phyloP scores from a whole-genome alignment of 2,329 filamentous ascomycete genomes.

The Alternaria ventricosa region DNA sequence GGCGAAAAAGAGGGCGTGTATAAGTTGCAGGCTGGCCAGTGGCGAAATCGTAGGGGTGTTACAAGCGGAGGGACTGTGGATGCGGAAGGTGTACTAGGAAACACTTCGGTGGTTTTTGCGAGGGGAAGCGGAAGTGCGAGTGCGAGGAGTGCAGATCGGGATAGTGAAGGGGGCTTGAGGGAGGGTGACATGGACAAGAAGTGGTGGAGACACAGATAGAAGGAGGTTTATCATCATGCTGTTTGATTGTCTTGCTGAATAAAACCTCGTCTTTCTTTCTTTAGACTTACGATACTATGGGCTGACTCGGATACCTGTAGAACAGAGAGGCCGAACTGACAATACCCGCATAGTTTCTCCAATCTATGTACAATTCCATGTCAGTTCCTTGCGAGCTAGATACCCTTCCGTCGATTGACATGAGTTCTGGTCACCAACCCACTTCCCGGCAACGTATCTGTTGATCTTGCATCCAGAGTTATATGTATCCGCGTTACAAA shows the following conservation, averaged over 20 bases:
- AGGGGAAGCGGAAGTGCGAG: constrained; percentile 22
- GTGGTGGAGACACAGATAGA: constrained; percentile 28
- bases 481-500: neutral
- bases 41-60: constrained; percentile 28
- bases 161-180: constrained; percentile 14
- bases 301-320: neutral
- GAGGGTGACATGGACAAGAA: constrained; percentile 24
- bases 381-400: constrained; percentile 1
- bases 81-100: neutral
- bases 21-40: constrained; percentile 55
- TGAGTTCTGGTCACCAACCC: neutral
- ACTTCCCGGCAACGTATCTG: neutral
- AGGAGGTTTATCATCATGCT: constrained; percentile 15
- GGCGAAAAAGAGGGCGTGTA: constrained; percentile 65
- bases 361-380: neutral
- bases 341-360: neutral
- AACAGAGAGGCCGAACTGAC: neutral
- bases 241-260: neutral
- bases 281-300: neutral
- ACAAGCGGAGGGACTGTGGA: neutral
- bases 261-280: neutral
- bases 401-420: constrained; percentile 6
- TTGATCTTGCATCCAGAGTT: neutral
- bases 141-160: constrained; percentile 11
- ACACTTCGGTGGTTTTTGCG: constrained; percentile 5